phyloP scores from a whole-genome alignment of 192 early-diverging fungal species.

The Backusella tuberculispora region DNA sequence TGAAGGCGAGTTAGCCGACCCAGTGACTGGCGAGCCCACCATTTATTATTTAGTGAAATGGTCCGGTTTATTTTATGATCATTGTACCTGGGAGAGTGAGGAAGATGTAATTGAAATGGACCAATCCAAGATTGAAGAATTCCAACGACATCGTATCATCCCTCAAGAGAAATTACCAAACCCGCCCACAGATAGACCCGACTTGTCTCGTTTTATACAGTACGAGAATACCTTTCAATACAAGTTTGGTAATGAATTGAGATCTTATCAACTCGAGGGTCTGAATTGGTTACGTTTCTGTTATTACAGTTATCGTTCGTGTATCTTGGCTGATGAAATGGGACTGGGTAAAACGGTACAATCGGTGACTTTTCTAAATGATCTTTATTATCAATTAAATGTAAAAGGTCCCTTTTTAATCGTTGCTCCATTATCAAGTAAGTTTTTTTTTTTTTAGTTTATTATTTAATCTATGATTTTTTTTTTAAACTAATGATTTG shows the following conservation, averaged over 20 bases:
- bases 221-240: slow-evolving; percentile 56
- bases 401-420: slow-evolving; percentile 81
- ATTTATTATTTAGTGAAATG: slow-evolving; percentile 82
- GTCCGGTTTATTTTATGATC: slow-evolving; percentile 72
- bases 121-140: slow-evolving; percentile 68
- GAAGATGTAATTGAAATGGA: slow-evolving; percentile 62
- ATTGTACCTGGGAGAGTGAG: slow-evolving; percentile 72
- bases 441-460: not conserved
- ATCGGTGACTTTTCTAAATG: slow-evolving; percentile 75
- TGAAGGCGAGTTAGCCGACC: slow-evolving; percentile 71
- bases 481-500: not conserved
- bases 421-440: slow-evolving; percentile 59
- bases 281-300: slow-evolving; percentile 85
- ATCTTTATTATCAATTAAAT: slow-evolving; percentile 62
- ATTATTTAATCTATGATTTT: not conserved
- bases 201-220: slow-evolving; percentile 54
- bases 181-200: slow-evolving; percentile 43
- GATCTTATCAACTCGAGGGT: slow-evolving; percentile 82
- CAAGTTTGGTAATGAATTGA: slow-evolving; percentile 71
- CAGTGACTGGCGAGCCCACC: slow-evolving; percentile 50
- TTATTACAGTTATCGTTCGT: slow-evolving; percentile 73
- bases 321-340: slow-evolving; percentile 96
- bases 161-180: slow-evolving; percentile 53
- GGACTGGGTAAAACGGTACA: slow-evolving; percentile 69
- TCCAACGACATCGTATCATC: slow-evolving; percentile 62